Evolutionary conservation across 148 eudicot species (phyloP), one percentile per base, ranked within the genome.

Genomic region (Amaranthus palmeri): DNA sequence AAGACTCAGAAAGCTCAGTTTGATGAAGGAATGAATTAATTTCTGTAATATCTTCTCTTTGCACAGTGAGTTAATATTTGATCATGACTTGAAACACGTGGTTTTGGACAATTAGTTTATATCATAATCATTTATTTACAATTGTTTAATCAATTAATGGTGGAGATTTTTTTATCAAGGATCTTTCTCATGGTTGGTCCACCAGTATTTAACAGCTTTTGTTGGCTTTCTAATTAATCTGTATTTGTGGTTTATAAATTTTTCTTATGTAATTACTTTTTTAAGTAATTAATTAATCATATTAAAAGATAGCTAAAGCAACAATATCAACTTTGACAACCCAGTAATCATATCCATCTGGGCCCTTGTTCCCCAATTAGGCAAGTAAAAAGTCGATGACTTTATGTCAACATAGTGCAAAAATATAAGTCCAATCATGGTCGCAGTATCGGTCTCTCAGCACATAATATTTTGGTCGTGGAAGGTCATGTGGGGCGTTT

Each of bases 101-200:
- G 36, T 25, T 25, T 10, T 65, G 11, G 1, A 8, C 5, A 48
- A 65, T 65, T 5, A 25, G 3, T 17, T 14, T 7, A 48, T 7
- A 44, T 63, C n/a, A 10, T 25, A 25, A 25, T 25, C 36, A 25
- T 25, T 25, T 25, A 25, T 25, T 25, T 25, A 25, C 36, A 25
- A 25, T 25, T 25, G 36, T 25, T 25, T 14, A 17, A 46, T 48
- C 40, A 46, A 69, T 51, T 58, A 58, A 73, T 71, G 77, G 42
- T 47, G 79, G 81, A 55, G 67, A 71, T 65, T 54, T 13, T 13
- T 70, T 61, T 40, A 72, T 71, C 76, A 56, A 69, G 70, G 53
- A 48, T 55, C 18, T 72, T 60, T 66, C 63, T 72, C 9, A 60
- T 55, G 74, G 58, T 79, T 83, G 82, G 83, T 82, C 83, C 83